Percentiles rank a stretch among this genome's conserved stretches.
Evolutionary conservation across 306 rosid species (phyloP).

Genomic region (Ziziphus jujuba): DNA sequence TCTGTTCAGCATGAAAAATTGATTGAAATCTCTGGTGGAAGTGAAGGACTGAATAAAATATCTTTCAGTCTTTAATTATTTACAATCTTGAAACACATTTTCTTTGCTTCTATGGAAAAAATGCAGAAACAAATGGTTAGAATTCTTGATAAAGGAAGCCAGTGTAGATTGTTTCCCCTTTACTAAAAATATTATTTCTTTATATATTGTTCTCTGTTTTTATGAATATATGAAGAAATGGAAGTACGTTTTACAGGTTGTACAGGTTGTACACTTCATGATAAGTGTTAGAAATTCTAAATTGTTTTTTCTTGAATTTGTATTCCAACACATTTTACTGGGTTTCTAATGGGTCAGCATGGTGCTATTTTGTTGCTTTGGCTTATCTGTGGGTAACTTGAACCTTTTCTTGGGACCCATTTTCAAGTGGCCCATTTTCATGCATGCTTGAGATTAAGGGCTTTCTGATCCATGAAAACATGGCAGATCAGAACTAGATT

Average conservation of each 20-base stretch:
- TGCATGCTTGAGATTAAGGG: not conserved
- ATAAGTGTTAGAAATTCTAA: not conserved
- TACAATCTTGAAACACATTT: no score
- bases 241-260: not conserved
- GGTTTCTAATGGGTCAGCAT: not conserved
- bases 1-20: not conserved
- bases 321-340: not conserved
- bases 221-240: not conserved
- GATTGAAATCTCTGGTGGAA: no score
- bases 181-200: not conserved
- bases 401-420: not conserved
- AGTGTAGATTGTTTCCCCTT: not conserved
- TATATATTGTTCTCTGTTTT: not conserved
- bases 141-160: not conserved
- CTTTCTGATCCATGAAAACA: not conserved
- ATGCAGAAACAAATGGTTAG: not conserved
- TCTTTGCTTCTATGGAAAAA: not conserved
- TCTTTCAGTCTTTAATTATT: no score
- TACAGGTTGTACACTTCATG: not conserved
- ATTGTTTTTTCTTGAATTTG: not conserved
- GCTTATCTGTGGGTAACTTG: not conserved
- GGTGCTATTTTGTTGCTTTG: not conserved
- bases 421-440: not conserved
- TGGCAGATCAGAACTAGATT: not conserved
- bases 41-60: no score